Conservation (phyloP, 176 grass and related monocot genomes). For the Sorghum bicolor region Sorghum_bicolor_NCBIv3 NC_012877.2:19305001-19305500, state of each 20-base stretch:
- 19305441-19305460: not conserved
- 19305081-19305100: too few relatives aligned
- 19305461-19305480: not conserved
- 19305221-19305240: not conserved
- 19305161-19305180: not conserved
- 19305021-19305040: not conserved
- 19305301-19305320: slow-evolving; percentile 85
- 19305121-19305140: slow-evolving; percentile 31
- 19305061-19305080: too few relatives aligned
- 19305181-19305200: not conserved
- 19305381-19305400: not conserved
- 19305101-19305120: not conserved
- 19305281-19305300: slow-evolving; percentile 84
- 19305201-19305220: slow-evolving; percentile 9
- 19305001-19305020: not conserved
- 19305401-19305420: too few relatives aligned
- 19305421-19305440: too few relatives aligned
- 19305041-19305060: too few relatives aligned
- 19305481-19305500: not conserved
- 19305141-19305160: too few relatives aligned
- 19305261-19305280: slow-evolving; percentile 74
- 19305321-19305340: slow-evolving; percentile 62
- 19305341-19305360: slow-evolving; percentile 75
- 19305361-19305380: slow-evolving; percentile 56
- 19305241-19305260: slow-evolving; percentile 20